Evolutionary conservation across 139 green algal species (phyloP), one percentile per base, ranked within the genome.

Genomic region (Diplosphaera chodatii): DNA sequence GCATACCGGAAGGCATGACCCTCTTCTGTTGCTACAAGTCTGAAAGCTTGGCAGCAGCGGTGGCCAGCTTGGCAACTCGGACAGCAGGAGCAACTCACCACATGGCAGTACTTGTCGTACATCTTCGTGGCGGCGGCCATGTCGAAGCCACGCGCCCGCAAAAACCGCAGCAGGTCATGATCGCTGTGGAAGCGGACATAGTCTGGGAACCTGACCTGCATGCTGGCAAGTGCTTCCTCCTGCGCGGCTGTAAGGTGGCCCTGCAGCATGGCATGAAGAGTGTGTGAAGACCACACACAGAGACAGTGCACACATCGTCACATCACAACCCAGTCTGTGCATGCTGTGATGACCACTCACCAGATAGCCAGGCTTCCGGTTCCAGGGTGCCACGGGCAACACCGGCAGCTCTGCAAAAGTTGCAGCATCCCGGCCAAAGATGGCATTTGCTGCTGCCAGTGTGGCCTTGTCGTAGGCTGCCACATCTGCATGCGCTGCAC

Each of bases 61-160:
- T n/a, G n/a, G n/a, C n/a, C 37, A 48, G 13, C 37, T 48, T 13
- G 37, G 37, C 48, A 59, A 59, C 48, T 10, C 48, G 16, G 13
- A 23, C 37, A 48, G 8, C 37, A 48, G 37, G 10, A 48, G 37
- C 6, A 20, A 48, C 48, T 59, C 48, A 59, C 48, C 48, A 59
- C 48, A 59, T 10, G 22, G 48, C 48, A 59, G 48, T 59, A 59
- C 48, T 59, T 59, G 13, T 25, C 3, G 48, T 82, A 87, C 85
- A 90, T 88, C 30, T 78, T 67, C 23, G 67, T 63, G 0, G 85
- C 78, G 16, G 76, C 74, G 31, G 73, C 68, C 5, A 80, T 32
- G 55, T 88, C 80, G 64, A 84, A 90, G 29, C 84, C 69, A 2
- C 85, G 76, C 1, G 85, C 85, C 15, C 83, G 80, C 28, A 90